Conservation (phyloP, 129 eudicot genomes). For the Silybum marianum region DNA sequence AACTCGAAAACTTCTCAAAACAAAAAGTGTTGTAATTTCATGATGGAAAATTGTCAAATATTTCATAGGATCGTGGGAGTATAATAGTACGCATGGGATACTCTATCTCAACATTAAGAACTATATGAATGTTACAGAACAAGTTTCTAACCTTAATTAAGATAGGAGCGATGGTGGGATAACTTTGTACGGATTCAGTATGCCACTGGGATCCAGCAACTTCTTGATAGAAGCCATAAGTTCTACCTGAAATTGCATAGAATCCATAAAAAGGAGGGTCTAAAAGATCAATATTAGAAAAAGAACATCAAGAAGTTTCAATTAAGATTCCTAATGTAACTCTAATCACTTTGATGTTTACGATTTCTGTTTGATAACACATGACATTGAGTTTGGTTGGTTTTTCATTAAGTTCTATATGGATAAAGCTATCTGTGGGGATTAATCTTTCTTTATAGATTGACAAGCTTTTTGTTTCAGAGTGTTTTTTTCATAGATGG, state of each 20-base stretch:
- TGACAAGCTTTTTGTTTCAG: too few relatives aligned
- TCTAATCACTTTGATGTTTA: background rate
- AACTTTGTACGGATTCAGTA: conserved; percentile 94
- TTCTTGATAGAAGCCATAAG: conserved; percentile 90
- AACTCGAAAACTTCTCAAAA: background rate
- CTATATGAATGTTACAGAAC: background rate
- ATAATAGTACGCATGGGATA: background rate
- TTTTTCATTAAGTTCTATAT: too few relatives aligned
- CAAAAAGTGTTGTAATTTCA: background rate
- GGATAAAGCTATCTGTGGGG: too few relatives aligned
- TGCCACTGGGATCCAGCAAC: conserved; percentile 82
- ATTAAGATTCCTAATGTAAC: background rate
- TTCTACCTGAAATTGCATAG: conserved; percentile 47
- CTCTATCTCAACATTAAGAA: background rate
- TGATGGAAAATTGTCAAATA: background rate
- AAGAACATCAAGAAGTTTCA: background rate
- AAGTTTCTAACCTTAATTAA: conserved; percentile 34
- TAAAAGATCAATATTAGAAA: background rate
- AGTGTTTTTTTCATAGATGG: too few relatives aligned
- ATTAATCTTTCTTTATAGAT: too few relatives aligned
- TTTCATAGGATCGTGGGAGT: background rate
- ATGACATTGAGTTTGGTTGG: background rate
- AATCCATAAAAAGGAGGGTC: background rate
- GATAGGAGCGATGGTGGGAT: conserved; percentile 65
- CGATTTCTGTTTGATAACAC: background rate